Percentiles rank a stretch among this genome's conserved stretches.
phyloP scores from a whole-genome alignment of 2,329 filamentous ascomycete species.

The Aspergillus neotritici region DNA sequence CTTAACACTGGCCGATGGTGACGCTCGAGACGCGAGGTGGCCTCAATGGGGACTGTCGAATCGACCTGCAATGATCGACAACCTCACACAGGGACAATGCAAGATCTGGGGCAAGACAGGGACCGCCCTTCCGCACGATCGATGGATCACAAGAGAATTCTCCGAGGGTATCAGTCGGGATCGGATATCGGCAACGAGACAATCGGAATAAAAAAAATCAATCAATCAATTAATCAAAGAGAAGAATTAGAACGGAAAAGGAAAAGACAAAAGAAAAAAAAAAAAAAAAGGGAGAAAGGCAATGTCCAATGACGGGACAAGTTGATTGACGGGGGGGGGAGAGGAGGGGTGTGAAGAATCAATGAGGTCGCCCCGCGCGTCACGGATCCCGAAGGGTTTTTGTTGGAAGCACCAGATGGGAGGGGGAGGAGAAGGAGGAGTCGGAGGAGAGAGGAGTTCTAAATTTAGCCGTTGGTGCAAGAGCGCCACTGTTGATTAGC shows the following conservation, averaged over 20 bases:
- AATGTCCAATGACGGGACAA: constrained; percentile 13
- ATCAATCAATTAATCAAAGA: too few relatives aligned
- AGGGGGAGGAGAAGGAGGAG: constrained; percentile 12
- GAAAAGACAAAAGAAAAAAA: constrained; percentile 6
- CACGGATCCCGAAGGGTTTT: constrained; percentile 4
- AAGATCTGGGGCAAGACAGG: too few relatives aligned
- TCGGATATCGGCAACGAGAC: too few relatives aligned
- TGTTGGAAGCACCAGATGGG: not conserved
- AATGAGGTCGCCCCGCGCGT: constrained; percentile 15
- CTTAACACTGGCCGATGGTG: not conserved
- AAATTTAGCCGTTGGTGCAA: constrained; percentile 30
- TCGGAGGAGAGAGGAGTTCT: constrained; percentile 21
- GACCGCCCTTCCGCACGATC: not conserved
- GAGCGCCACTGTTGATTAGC: constrained; percentile 20
- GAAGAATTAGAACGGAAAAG: not conserved
- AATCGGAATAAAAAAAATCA: too few relatives aligned
- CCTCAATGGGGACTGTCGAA: constrained; percentile 5
- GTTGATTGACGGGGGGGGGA: constrained; percentile 5
- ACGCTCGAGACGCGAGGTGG: constrained; percentile 9
- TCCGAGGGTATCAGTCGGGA: constrained; percentile 31
- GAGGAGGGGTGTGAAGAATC: not conserved
- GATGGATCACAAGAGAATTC: constrained; percentile 10
- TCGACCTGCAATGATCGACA: constrained; percentile 3
- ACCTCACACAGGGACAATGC: not conserved
- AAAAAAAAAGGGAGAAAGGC: constrained; percentile 3